Evolutionary conservation across 345 rosid species (phyloP), one percentile per base, ranked within the genome.

Genomic region (Rhodamnia rubescens): DNA sequence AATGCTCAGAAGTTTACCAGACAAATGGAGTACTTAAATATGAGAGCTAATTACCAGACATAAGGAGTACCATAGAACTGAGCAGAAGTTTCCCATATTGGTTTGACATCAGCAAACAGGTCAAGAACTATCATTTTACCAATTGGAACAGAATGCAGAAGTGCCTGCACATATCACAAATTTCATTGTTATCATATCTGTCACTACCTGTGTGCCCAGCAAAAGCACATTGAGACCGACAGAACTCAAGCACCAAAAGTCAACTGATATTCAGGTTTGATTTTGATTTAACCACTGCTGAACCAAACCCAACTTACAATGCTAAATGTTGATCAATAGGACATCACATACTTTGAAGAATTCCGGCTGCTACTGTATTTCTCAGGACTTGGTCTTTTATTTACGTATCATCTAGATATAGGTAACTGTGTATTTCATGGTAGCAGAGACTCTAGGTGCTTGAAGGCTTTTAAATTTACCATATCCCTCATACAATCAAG

Each of bases 121-220:
- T 97, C 98, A 51, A 97, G 93, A 85, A 95, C 98, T 86, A 97
- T 94, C 98, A 97, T 93, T 91, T 92, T 97, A 57, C 99, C 99
- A 52, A 88, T 84, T 81, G 99, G 98, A 87, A 97, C 97, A 32
- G 99, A 94, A 87, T 94, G 97, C 83, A 97, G 88, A 90, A 97
- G 98, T 61, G 99, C 99, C 99, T 97, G 94, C 89, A 90, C 86
- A 85, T 81, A 84, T 82, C 87, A 86, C 84, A 64, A 82, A 40
- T 84, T 69, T 1, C 80, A 36, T 18, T 36, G 69, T 85, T 52
- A 83, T 21, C 83, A 85, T 2, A 69, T 69, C 47, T 36, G 47
- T 32, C 47, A 18, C 32, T 40, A 83, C 82, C 83, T 69, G 13
- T 8, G 44, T 32, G 47, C 47, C 15, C 42, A 69, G 80, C 80